Base-by-base conservation (phyloP, 176 grass and related monocot genomes). In the Oryza meridionalis region DNA sequence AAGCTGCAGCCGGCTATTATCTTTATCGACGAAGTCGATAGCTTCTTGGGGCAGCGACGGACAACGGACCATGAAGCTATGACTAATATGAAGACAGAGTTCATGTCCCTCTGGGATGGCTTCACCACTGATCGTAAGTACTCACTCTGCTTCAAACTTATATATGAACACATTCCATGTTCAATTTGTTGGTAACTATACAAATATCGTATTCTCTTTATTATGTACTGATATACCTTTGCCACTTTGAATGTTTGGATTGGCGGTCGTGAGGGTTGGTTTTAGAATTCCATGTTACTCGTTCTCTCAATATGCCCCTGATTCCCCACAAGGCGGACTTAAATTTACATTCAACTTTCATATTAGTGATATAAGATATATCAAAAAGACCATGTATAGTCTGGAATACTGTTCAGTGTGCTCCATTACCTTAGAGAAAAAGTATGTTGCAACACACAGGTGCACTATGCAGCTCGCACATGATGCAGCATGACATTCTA, bases 91-190 rank as follows among this genome's bases (percentile, higher is more conserved):
- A 99, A 99, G 92, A 99, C 93, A 11, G 96, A 99, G 77, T 99
- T 99, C 82, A 99, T 99, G 96, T 99, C 96, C 69, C 88, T 99
- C 32, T 99, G 96, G 96, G 96, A 99, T 74, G 96, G 96, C 38
- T 99, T 99, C 84, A 99, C 96, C 53, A 99, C 96, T 0, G 96
- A 99, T 17, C 93, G 96, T 99, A 77, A 93, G 96, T 90, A 13
- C 37, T 6, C 37, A 38, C 72, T 62, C 70, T 6, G 6, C 7
- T 7, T 73, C 47, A 8, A 0, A 6, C 42, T 43, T 43, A 43
- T 40, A 35, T 1, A 42, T 3, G 2, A 22, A 61, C 21, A 61
- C 22, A 24, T 24, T 62, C n/a, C 58, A 24, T 62, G 58, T 59
- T 2, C 51, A 38, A 38, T 1, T 38, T 6, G 37, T 5, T 38